Evolutionary conservation across 78 protist species (phyloP).

Genomic region (Paratrimastix pyriformis): DNA sequence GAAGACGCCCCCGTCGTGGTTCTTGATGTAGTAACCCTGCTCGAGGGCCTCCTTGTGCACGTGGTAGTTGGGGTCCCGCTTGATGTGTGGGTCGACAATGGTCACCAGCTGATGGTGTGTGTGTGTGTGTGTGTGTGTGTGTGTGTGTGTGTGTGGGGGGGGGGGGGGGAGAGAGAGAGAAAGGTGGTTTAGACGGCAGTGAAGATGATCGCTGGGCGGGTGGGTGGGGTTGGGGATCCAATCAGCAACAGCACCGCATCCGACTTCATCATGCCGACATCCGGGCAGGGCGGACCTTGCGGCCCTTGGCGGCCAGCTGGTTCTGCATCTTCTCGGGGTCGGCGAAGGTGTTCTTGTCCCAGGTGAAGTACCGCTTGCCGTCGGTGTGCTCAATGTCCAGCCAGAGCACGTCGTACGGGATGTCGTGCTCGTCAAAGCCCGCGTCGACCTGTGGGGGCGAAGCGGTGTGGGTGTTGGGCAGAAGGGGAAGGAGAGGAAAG

Average conservation of each 20-base stretch:
- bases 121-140: too few relatives aligned
- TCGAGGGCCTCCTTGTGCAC: slow-evolving; percentile 68
- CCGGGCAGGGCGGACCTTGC: too few relatives aligned
- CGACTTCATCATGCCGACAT: too few relatives aligned
- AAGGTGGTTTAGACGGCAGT: too few relatives aligned
- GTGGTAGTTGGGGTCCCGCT: slow-evolving; percentile 56
- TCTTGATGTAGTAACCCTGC: background rate
- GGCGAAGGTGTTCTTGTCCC: slow-evolving; percentile 84
- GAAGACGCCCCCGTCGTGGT: slow-evolving; percentile 48
- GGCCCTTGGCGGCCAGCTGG: slow-evolving; percentile 44
- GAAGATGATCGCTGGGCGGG: too few relatives aligned
- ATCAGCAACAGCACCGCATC: too few relatives aligned
- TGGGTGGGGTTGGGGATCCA: too few relatives aligned
- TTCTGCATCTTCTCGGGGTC: slow-evolving; percentile 57
- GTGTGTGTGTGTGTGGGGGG: too few relatives aligned
- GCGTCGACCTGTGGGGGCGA: background rate
- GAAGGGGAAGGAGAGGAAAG: too few relatives aligned
- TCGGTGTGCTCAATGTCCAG: slow-evolving; percentile 98
- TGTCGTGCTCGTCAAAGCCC: slow-evolving; percentile 62
- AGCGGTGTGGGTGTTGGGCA: too few relatives aligned
- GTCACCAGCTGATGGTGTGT: slow-evolving; percentile 67
- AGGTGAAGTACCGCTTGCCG: slow-evolving; percentile 92
- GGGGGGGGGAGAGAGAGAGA: too few relatives aligned
- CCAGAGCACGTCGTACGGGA: slow-evolving; percentile 96
- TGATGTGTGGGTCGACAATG: slow-evolving; percentile 97